These are phyloP conservation scores for Backusella westeae DNA, from an alignment of 192 early-diverging fungal species.

Conservation along the genomic window DNA sequence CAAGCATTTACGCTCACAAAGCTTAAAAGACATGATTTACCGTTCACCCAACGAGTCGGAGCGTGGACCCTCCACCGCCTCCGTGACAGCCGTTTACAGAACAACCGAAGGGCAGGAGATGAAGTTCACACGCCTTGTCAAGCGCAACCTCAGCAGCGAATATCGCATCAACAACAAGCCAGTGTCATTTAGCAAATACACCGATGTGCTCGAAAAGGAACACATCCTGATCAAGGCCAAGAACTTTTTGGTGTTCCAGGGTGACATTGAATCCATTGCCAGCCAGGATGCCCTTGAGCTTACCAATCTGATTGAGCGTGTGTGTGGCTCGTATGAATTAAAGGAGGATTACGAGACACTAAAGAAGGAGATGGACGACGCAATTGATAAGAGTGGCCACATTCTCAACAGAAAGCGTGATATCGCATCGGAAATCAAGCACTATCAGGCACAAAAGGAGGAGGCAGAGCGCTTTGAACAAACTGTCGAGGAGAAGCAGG, in stretches of 20 bases:
- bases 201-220: slow-evolving; percentile 70
- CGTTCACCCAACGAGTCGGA: slow-evolving; percentile 42
- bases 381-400: slow-evolving; percentile 83
- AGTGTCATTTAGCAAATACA: slow-evolving; percentile 78
- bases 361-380: slow-evolving; percentile 78
- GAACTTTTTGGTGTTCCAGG: slow-evolving; percentile 99
- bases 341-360: slow-evolving; percentile 87
- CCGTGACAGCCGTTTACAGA: slow-evolving; percentile 85
- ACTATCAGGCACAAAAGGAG: slow-evolving; percentile 88
- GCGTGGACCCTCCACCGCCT: slow-evolving; percentile 53
- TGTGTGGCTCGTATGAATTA: slow-evolving; percentile 90
- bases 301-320: slow-evolving; percentile 92
- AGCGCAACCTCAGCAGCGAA: slow-evolving; percentile 69
- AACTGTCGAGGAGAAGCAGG: slow-evolving; percentile 53
- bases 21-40: slow-evolving; percentile 92
- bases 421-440: slow-evolving; percentile 88
- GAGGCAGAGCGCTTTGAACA: slow-evolving; percentile 84
- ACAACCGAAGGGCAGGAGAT: slow-evolving; percentile 59
- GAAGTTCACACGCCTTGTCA: slow-evolving; percentile 72
- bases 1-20: slow-evolving; percentile 83
- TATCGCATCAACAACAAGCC: slow-evolving; percentile 82
- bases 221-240: slow-evolving; percentile 93
- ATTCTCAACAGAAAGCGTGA: slow-evolving; percentile 91
- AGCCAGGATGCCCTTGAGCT: slow-evolving; percentile 95
- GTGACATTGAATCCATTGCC: slow-evolving; percentile 96